Conservation (phyloP, 2,329 filamentous ascomycete genomes). For the Penicillium sp. region DNA sequence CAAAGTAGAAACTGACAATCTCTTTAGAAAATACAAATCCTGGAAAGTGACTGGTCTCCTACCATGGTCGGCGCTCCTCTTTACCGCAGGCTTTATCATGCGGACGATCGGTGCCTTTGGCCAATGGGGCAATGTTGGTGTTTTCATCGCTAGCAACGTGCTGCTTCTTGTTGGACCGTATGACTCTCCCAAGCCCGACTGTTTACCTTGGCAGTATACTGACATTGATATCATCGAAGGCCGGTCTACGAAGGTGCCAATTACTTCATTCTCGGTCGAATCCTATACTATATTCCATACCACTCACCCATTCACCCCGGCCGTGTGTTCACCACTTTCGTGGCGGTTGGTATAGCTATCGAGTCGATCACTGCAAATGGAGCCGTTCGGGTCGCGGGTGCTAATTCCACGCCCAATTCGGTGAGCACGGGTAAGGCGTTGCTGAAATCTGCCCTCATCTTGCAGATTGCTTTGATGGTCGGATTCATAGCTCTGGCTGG, state of each 20-base stretch:
- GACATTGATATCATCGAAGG: slow-evolving; percentile 14
- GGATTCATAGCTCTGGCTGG: slow-evolving; percentile 56
- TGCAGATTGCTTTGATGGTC: slow-evolving; percentile 58
- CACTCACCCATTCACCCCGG: slow-evolving; percentile 60
- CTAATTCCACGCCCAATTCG: slow-evolving; percentile 41
- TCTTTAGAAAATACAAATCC: slow-evolving; percentile 45
- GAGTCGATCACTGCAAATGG: slow-evolving; percentile 58
- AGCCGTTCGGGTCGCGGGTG: slow-evolving; percentile 54
- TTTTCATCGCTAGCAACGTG: slow-evolving; percentile 49
- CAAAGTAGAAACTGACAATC: slow-evolving; percentile 10
- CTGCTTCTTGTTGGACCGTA: slow-evolving; percentile 50
- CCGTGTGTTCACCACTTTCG: slow-evolving; percentile 64
- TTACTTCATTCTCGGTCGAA: slow-evolving; percentile 59
- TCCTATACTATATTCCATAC: slow-evolving; percentile 59
- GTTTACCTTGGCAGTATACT: not conserved
- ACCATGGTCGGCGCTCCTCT: slow-evolving; percentile 51
- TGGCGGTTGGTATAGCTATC: slow-evolving; percentile 59
- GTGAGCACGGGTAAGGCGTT: slow-evolving; percentile 53
- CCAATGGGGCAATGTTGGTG: slow-evolving; percentile 42
- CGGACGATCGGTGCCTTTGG: slow-evolving; percentile 47
- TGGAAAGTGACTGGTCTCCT: slow-evolving; percentile 51
- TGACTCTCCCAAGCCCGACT: slow-evolving; percentile 14
- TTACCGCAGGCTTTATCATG: slow-evolving; percentile 47
- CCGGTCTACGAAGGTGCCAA: slow-evolving; percentile 54
- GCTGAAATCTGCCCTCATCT: slow-evolving; percentile 57